These are phyloP conservation scores for Aciculosporium take DNA, from an alignment of 2,329 filamentous ascomycete species.

Conservation along the genomic window DNA sequence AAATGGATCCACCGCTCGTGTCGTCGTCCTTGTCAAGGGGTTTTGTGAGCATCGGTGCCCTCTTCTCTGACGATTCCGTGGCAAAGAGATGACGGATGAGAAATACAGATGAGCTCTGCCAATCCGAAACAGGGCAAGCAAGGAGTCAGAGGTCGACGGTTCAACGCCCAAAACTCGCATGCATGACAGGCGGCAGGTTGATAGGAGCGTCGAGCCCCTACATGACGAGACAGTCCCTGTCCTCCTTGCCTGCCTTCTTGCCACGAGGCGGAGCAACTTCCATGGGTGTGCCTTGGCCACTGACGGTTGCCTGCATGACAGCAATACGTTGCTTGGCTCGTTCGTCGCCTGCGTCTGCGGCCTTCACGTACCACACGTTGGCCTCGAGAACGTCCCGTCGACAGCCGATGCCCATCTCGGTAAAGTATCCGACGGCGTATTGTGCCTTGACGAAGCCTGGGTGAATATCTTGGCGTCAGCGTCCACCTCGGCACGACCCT, in stretches of 20 bases:
- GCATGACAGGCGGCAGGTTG: not conserved
- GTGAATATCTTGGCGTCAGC: not conserved
- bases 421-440: constrained; percentile 93
- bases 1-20: not conserved
- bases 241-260: constrained; percentile 36
- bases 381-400: constrained; percentile 88
- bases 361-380: constrained; percentile 96
- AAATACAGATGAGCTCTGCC: too few species aligned
- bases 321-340: constrained; percentile 75
- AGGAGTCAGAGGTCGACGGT: too few species aligned
- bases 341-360: constrained; percentile 82
- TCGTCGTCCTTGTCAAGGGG: not conserved
- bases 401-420: constrained; percentile 95
- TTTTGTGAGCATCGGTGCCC: not conserved
- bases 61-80: not conserved
- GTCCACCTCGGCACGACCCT: not conserved
- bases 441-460: constrained; percentile 61
- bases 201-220: constrained; percentile 16
- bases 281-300: constrained; percentile 39
- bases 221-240: constrained; percentile 47
- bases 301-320: constrained; percentile 73
- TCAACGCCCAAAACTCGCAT: too few species aligned
- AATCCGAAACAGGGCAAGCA: too few species aligned
- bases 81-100: too few species aligned
- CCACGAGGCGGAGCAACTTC: constrained; percentile 38